phyloP scores from a whole-genome alignment of 2,329 filamentous ascomycete genomes.

The Neonectria ditissima region DNA sequence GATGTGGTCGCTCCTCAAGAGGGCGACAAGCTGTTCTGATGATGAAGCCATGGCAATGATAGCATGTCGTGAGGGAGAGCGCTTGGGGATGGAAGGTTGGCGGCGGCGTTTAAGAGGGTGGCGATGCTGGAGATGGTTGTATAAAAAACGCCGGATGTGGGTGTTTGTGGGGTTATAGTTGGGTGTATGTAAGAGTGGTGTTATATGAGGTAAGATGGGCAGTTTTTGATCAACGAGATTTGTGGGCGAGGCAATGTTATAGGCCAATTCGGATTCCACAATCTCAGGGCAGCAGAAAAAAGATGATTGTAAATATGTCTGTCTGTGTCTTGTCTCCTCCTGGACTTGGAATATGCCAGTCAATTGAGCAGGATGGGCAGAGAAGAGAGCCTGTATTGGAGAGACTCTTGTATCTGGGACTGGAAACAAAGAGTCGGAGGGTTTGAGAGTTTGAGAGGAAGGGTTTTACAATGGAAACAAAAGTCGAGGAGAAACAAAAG shows the following conservation, averaged over 20 bases:
- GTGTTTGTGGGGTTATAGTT: slow-evolving; percentile 11
- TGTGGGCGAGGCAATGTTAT: slow-evolving; percentile 11
- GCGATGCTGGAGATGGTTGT: neutral
- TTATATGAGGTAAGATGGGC: slow-evolving; percentile 33
- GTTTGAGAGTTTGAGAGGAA: slow-evolving; percentile 8
- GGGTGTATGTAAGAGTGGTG: slow-evolving; percentile 23
- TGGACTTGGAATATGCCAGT: slow-evolving; percentile 20
- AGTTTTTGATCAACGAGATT: slow-evolving; percentile 18
- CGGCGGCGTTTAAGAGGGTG: neutral
- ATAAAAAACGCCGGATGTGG: neutral
- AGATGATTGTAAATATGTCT: slow-evolving; percentile 6
- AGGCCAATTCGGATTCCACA: slow-evolving; percentile 26
- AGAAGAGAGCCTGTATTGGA: slow-evolving; percentile 21
- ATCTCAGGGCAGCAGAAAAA: slow-evolving; percentile 4
- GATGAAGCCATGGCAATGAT: slow-evolving; percentile 63
- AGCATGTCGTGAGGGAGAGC: slow-evolving; percentile 56
- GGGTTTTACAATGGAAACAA: slow-evolving; percentile 20
- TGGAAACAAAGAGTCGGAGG: slow-evolving; percentile 18
- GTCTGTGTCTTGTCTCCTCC: slow-evolving; percentile 8
- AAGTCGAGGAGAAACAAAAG: slow-evolving; percentile 25
- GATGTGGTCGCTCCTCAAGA: slow-evolving; percentile 65
- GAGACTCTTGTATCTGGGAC: slow-evolving; percentile 15
- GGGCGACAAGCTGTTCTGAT: slow-evolving; percentile 62
- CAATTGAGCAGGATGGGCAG: slow-evolving; percentile 25
- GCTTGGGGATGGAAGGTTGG: neutral